A percentile compares a stretch with the other conserved stretches of the same genome.
phyloP scores from a whole-genome alignment of 192 early-diverging fungal species.

The Podochytrium sp. region DNA sequence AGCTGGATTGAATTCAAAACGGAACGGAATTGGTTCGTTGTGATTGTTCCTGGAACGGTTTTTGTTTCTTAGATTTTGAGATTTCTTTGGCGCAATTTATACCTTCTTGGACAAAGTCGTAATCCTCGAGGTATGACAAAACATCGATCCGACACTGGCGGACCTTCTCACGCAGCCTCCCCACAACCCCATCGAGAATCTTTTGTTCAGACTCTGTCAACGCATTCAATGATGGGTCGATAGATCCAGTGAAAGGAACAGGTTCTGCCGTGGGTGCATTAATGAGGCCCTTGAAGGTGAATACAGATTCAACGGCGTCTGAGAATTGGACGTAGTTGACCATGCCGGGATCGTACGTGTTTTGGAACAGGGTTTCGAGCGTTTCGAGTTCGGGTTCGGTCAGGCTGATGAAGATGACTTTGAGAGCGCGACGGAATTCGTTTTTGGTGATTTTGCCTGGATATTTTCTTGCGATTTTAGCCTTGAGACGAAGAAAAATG shows the following conservation, averaged over 20 bases:
- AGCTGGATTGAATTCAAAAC: conserved; percentile 46
- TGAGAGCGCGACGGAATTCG: conserved; percentile 54
- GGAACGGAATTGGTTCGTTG: conserved; percentile 56
- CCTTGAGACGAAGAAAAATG: too few relatives aligned
- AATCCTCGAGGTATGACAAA: conserved; percentile 54
- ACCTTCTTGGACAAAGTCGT: conserved; percentile 59
- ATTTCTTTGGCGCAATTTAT: background rate
- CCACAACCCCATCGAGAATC: conserved; percentile 38
- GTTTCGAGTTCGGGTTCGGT: conserved; percentile 42
- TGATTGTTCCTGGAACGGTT: conserved; percentile 48
- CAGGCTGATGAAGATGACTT: conserved; percentile 50
- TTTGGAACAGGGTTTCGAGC: conserved; percentile 37
- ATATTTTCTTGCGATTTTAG: too few relatives aligned
- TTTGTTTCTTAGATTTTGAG: background rate
- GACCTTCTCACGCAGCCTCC: conserved; percentile 35
- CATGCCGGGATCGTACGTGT: conserved; percentile 17
- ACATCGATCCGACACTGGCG: conserved; percentile 46
- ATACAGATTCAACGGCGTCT: conserved; percentile 56
- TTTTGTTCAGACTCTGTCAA: conserved; percentile 31
- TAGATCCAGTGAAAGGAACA: conserved; percentile 32
- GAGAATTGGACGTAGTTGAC: conserved; percentile 54
- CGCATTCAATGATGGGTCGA: background rate
- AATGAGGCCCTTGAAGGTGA: conserved; percentile 53
- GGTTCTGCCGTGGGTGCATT: conserved; percentile 48
- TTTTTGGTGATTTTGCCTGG: conserved; percentile 50